These are phyloP conservation scores for Antitrichia curtipendula DNA, from an alignment of 225 moss, liverwort and hornwort genomes.

Conservation along the genomic window DNA sequence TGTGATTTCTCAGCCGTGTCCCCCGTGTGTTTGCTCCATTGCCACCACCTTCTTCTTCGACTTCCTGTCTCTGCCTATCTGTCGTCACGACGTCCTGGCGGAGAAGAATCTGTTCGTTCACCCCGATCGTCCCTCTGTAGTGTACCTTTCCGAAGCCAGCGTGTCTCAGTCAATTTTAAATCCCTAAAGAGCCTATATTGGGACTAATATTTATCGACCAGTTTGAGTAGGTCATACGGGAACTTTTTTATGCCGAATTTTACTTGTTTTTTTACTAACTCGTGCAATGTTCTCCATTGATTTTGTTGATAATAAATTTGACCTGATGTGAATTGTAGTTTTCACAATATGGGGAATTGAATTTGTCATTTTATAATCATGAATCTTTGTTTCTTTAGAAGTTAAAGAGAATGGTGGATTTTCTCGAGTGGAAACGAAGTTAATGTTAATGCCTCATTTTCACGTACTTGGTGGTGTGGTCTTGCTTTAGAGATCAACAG, in stretches of 20 bases:
- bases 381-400: neutral
- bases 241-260: neutral
- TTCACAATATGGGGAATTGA: neutral
- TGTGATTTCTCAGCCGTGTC: neutral
- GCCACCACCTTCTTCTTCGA: neutral
- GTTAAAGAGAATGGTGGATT: neutral
- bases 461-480: neutral
- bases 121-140: neutral
- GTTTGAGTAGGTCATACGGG: neutral
- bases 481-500: neutral
- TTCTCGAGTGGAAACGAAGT: neutral
- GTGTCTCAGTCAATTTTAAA: neutral
- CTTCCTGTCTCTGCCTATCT: neutral
- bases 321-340: neutral
- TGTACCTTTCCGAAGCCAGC: neutral
- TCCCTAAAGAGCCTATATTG: no score
- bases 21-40: neutral
- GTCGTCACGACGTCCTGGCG: neutral
- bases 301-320: neutral
- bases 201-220: neutral
- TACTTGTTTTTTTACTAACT: neutral
- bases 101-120: neutral
- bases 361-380: neutral
- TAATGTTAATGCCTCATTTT: neutral
- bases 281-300: neutral